These are phyloP conservation scores for Beauveria bassiana DNA, from an alignment of 2,329 filamentous ascomycete genomes.

Conservation along the genomic window DNA sequence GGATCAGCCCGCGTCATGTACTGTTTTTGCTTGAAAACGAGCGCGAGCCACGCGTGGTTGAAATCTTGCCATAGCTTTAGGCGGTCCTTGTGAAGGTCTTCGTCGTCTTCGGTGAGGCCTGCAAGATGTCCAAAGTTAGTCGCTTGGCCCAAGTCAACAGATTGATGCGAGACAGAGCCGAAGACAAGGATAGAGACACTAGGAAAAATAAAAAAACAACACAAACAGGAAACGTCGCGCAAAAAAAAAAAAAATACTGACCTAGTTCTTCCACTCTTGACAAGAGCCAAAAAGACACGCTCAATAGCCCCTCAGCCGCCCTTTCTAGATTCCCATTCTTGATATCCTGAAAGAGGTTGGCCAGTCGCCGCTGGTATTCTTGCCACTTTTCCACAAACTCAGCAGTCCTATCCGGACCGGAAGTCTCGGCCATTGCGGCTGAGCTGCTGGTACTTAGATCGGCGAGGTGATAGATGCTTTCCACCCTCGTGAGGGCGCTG, in stretches of 20 bases:
- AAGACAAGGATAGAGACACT: too few species aligned
- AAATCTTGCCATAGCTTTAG: slow-evolving; percentile 89
- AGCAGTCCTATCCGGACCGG: slow-evolving; percentile 47
- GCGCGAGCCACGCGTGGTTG: slow-evolving; percentile 82
- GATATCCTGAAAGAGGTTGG: slow-evolving; percentile 64
- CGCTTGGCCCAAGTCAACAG: too few species aligned
- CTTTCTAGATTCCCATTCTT: slow-evolving; percentile 42
- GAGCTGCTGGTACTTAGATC: neutral
- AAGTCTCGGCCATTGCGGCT: slow-evolving; percentile 39
- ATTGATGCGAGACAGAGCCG: too few species aligned
- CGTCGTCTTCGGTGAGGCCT: slow-evolving; percentile 83
- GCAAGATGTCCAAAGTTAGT: slow-evolving; percentile 12
- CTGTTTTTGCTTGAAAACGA: slow-evolving; percentile 79
- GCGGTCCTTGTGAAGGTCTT: slow-evolving; percentile 64
- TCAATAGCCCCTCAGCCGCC: slow-evolving; percentile 45
- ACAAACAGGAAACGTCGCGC: neutral
- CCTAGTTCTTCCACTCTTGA: slow-evolving; percentile 48
- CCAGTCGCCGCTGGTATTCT: slow-evolving; percentile 53
- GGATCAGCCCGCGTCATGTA: slow-evolving; percentile 53
- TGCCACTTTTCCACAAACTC: slow-evolving; percentile 62
- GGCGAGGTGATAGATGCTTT: neutral
- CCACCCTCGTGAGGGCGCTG: neutral
- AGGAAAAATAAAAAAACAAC: neutral
- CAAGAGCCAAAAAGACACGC: slow-evolving; percentile 48
- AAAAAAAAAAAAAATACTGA: slow-evolving; percentile 26